Base-by-base conservation (phyloP, 345 rosid species). In the Euphorbia pulcherrima region DNA sequence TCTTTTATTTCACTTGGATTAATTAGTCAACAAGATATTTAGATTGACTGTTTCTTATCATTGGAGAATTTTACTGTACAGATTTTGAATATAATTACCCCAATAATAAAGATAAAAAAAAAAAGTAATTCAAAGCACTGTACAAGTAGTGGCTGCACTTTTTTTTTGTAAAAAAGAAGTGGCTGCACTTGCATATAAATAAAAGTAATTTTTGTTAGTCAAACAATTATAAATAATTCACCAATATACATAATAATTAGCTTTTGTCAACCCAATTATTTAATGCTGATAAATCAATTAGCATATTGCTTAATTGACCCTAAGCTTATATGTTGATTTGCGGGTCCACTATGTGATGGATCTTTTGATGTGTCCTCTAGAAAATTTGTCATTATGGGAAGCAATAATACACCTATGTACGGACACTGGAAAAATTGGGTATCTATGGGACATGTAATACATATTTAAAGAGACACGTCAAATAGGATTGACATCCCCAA, bases 141-240 rank as follows among this genome's bases (percentile, higher is more conserved):
- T 62, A 39, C 46, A 62, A 40, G n/a, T 41, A 11, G 51, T 62
- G 65, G 52, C 65, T 41, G 17, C 3, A 39, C 24, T 41, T n/a
- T n/a, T n/a, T n/a, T n/a, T n/a, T n/a, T n/a, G n/a, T n/a, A n/a
- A n/a, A n/a, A n/a, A n/a, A n/a, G n/a, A n/a, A n/a, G n/a, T n/a
- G n/a, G n/a, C n/a, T 33, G 37, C 37, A 33, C 7, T 2, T 33
- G 37, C 37, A 33, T 33, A 33, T n/a, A n/a, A n/a, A 33, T 33
- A 33, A 33, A 33, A 33, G 37, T 33, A 33, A 33, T 33, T 33
- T n/a, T 33, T 33, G 7, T 33, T 33, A 33, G 37, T 33, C 37
- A 33, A 33, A 33, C 37, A 33, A 33, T 33, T 33, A 7, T 33
- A 33, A 33, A 33, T 33, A 33, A 33, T 33, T 33, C 37, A 3